Conservation (phyloP, 176 grass and related monocot genomes). For the Phyllostachys edulis region DNA sequence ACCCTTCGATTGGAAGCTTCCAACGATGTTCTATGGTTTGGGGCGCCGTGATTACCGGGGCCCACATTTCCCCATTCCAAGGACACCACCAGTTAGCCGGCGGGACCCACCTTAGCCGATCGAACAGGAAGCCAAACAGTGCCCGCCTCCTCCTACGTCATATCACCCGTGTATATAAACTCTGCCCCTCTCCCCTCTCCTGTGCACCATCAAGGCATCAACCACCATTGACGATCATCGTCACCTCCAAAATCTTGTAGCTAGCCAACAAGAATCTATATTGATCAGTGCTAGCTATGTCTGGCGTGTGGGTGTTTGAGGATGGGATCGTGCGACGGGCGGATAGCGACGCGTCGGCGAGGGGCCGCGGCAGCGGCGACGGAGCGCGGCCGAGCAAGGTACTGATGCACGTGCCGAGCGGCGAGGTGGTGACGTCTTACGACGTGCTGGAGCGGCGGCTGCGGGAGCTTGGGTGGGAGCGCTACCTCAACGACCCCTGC, state of each 20-base stretch:
- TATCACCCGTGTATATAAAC: conserved; percentile 50
- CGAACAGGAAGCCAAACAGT: conserved; percentile 11
- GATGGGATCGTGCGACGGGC: conserved; percentile 61
- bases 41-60: conserved; percentile 32
- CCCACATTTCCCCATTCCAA: conserved; percentile 26
- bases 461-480: conserved; percentile 65
- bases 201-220: not conserved
- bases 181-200: not conserved
- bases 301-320: conserved; percentile 81
- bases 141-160: conserved; percentile 10
- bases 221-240: not conserved
- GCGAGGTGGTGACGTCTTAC: conserved; percentile 70
- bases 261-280: not conserved
- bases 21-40: conserved; percentile 19
- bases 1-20: conserved; percentile 27
- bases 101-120: conserved; percentile 62
- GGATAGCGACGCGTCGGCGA: conserved; percentile 36
- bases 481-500: conserved; percentile 64
- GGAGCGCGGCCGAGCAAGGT: conserved; percentile 40
- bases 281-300: conserved; percentile 35
- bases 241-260: not conserved
- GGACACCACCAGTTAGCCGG: not conserved
- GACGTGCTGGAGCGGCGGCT: conserved; percentile 62
- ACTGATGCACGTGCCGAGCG: conserved; percentile 66
- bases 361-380: not conserved